phyloP scores from a whole-genome alignment of 176 grass and related monocot species.

The Alopecurus myosuroides region DNA sequence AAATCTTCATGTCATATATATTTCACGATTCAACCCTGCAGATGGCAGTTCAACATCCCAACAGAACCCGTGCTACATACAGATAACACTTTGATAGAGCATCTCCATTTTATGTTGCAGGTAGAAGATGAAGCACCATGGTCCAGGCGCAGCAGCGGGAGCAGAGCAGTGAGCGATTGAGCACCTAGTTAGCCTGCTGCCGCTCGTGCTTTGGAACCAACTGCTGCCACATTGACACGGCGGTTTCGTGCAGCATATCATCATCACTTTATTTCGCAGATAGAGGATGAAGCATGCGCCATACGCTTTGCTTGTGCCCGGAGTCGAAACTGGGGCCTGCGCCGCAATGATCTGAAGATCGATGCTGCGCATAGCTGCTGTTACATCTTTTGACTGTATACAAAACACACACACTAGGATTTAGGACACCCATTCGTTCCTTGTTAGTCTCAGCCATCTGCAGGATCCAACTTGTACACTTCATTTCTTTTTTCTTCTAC shows the following conservation, averaged over 20 bases:
- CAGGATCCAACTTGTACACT: slow-evolving; percentile 24
- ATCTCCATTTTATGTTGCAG: slow-evolving; percentile 22
- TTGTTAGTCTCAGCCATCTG: slow-evolving; percentile 11
- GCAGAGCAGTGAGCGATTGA: not conserved
- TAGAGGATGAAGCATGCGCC: not conserved
- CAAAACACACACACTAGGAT: slow-evolving; percentile 12
- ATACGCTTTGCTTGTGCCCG: not conserved
- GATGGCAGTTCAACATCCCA: not conserved
- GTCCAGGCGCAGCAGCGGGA: not conserved
- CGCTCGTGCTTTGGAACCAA: not conserved
- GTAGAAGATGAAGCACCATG: slow-evolving; percentile 10
- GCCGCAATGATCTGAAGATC: not conserved
- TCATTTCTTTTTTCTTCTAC: slow-evolving; percentile 1
- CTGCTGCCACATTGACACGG: not conserved
- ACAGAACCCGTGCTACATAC: not conserved
- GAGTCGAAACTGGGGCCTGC: not conserved
- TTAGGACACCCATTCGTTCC: slow-evolving; percentile 16
- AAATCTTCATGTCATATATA: not conserved
- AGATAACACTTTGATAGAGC: not conserved
- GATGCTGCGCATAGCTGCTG: not conserved
- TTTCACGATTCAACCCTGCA: not conserved
- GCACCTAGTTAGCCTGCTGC: not conserved
- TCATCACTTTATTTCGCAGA: not conserved
- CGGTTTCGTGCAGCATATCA: not conserved
- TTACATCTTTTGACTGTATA: slow-evolving; percentile 31